Evolutionary conservation across 2,329 filamentous ascomycete species (phyloP), one percentile per base, ranked within the genome.

Genomic region (Colletotrichum lini): DNA sequence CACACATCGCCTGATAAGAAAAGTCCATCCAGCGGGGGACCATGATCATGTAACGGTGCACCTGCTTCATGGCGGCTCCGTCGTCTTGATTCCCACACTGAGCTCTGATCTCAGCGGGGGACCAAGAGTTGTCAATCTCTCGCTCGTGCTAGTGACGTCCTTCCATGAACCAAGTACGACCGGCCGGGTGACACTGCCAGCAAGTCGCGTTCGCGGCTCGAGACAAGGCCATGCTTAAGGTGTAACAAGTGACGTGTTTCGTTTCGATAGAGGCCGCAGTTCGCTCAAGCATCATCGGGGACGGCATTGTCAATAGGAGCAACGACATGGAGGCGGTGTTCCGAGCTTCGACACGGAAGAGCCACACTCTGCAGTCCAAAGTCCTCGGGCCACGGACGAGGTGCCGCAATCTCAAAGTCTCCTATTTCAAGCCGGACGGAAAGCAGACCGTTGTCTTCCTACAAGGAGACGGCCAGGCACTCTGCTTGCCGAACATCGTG

Each of bases 61-160:
- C 15, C n/a, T 70, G 6, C 62, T 67, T 2, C 67, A 56, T 18
- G 62, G 54, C 15, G 54, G 62, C 30, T 70, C 62, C 18, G 72
- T 77, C 4, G 72, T 77, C 5, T 52, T 77, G 15, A 75, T 77
- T 13, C 76, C 76, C 1, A 76, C 75, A 0, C 75, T 76, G 1
- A 74, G 66, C 23, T 68, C 72, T 8, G 75, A 77, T 60, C n/a
- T n/a, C n/a, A n/a, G n/a, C n/a, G n/a, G n/a, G n/a, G n/a, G n/a
- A n/a, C n/a, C n/a, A n/a, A 35, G 38, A 4, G 13, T 9, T 10
- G 10, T 9, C 5, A 15, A 4, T 4, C 9, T 15, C 40, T 35
- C n/a, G 6, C 30, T 9, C 30, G 9, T 35, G 30, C 30, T 9
- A 9, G 30, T 35, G 30, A 9, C 30, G 8, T 35, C 8, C 30